phyloP scores from a whole-genome alignment of 106 monocot species.

The Dioscorea dumetorum region DNA sequence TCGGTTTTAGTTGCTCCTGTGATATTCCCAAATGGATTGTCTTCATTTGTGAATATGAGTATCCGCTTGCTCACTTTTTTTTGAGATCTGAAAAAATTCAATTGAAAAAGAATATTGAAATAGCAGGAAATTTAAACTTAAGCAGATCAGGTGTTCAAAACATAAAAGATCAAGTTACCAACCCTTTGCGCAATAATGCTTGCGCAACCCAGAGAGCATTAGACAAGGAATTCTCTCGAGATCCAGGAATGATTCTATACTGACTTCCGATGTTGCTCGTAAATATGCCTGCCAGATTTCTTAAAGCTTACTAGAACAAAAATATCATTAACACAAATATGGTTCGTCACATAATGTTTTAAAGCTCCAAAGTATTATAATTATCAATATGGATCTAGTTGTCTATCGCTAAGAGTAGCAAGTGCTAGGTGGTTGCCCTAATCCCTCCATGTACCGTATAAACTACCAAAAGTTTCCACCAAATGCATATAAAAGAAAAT shows the following conservation, averaged over 20 bases:
- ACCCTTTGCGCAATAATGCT: slow-evolving; percentile 85
- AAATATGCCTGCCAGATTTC: slow-evolving; percentile 43
- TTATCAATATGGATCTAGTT: too few relatives aligned
- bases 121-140: background rate
- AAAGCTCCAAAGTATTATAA: background rate
- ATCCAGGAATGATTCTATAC: slow-evolving; percentile 59
- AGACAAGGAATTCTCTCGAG: slow-evolving; percentile 81
- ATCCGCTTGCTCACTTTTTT: slow-evolving; percentile 69
- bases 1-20: slow-evolving; percentile 58
- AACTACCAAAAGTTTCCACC: too few relatives aligned
- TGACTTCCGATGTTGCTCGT: slow-evolving; percentile 59
- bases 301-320: background rate
- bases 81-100: slow-evolving; percentile 34
- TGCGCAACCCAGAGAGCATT: slow-evolving; percentile 98
- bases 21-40: slow-evolving; percentile 80
- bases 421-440: too few relatives aligned
- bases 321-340: too few relatives aligned
- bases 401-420: too few relatives aligned
- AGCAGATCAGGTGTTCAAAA: background rate
- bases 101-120: background rate
- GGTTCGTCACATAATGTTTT: background rate
- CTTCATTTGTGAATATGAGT: slow-evolving; percentile 89
- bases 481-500: too few relatives aligned
- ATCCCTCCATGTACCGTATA: too few relatives aligned
- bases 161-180: background rate